Evolutionary conservation across 164 flowering plant species (phyloP).

Genomic region (Houttuynia cordata): DNA sequence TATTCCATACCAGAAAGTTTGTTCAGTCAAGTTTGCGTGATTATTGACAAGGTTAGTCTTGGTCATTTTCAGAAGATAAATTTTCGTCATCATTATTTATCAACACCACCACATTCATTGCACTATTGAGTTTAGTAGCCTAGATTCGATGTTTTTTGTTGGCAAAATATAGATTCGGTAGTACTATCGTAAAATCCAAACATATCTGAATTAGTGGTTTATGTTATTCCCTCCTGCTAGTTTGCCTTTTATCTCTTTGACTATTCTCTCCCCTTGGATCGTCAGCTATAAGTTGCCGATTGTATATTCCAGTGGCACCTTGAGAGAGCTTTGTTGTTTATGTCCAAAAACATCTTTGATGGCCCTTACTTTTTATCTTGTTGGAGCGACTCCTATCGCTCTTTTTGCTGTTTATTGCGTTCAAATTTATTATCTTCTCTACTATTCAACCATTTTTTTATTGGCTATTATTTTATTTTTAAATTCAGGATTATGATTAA

Average conservation of each 20-base stretch:
- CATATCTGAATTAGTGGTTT: too few species aligned
- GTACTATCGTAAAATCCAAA: neutral
- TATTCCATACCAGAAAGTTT: slow-evolving; percentile 55
- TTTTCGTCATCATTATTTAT: neutral
- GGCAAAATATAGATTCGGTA: neutral
- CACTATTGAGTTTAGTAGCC: too few species aligned
- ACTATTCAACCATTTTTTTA: neutral
- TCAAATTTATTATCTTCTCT: neutral
- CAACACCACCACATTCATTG: neutral
- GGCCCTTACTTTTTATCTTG: neutral
- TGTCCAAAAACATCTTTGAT: too few species aligned
- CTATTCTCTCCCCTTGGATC: too few species aligned
- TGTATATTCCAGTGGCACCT: too few species aligned
- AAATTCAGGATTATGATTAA: too few species aligned
- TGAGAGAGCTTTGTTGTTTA: too few species aligned
- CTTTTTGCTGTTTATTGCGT: neutral
- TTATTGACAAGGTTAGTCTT: slow-evolving; percentile 79
- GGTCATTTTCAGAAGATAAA: too few species aligned
- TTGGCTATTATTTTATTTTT: neutral
- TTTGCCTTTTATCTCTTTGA: too few species aligned
- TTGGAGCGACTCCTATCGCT: neutral
- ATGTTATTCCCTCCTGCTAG: too few species aligned
- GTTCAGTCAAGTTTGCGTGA: slow-evolving; percentile 76
- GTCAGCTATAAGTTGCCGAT: too few species aligned
- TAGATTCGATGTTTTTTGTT: too few species aligned